Evolutionary conservation across 805 yeast genomes (phyloP), one percentile per base, ranked within the genome.

Genomic region (Cephaloascus albidus): DNA sequence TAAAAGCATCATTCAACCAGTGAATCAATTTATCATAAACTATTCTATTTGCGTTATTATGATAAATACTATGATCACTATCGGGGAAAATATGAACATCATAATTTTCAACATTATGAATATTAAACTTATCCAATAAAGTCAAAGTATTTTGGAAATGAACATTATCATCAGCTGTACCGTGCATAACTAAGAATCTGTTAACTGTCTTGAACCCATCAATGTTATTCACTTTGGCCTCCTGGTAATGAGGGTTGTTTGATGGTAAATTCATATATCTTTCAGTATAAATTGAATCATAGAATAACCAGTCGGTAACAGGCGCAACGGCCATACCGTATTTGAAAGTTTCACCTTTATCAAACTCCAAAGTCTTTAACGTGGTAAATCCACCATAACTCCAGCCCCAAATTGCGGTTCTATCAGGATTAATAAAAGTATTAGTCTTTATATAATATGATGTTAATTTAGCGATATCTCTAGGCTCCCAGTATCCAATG

Each of bases 311-410:
- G 56, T 88, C 84, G 0, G 97, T 93, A 2, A 93, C 98, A 1
- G 98, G 98, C 0, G 98, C 98, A 18, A 93, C 97, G 0, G 97
- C 81, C 72, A 88, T 78, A 8, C 97, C 97, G 57, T 79, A 93
- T 42, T 76, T 76, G 70, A 93, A 89, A 14, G 78, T 75, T 30
- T 75, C 63, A 15, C 87, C 86, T 2, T 68, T 70, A 58, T 93
- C 97, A 18, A 70, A 68, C 59, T 93, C 97, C 36, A 93, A 63
- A 0, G 95, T 83, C 60, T 89, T 93, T 49, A 93, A 70, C 0
- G 98, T 88, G 70, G 87, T 73, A 55, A 77, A 93, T 0, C 97
- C 98, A 36, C 98, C 98, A 55, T 90, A 93, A 18, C 95, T 85
- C 98, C 98, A 93, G 6, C 98, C 98, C 90, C 97, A 93, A 40